Base-by-base conservation (phyloP, 164 flowering plant genomes). In the Vitis rupestris region DNA sequence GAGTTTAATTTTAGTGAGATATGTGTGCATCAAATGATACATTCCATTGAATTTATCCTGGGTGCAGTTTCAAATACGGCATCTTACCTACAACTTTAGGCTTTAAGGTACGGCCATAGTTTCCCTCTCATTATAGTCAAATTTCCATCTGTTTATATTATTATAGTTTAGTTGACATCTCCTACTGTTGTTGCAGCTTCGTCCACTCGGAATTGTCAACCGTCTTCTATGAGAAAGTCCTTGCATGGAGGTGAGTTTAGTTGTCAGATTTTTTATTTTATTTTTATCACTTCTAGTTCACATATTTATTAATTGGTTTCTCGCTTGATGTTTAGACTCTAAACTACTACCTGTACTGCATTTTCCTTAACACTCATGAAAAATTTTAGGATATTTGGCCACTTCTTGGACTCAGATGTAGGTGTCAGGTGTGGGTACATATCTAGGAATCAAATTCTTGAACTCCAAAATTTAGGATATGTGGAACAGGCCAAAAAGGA, bases 61-160 rank as follows among this genome's bases (percentile, higher is more conserved):
- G 98, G 98, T 68, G 88, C 98, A 59, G 98, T 93, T 74, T 93
- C 98, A 68, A 93, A 93, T 73, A 93, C 96, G 50, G 98, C 98
- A 73, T 93, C 98, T 12, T 93, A 91, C 79, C 97, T 93, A 73
- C 94, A 96, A 58, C 89, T 93, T 8, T 93, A 97, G 98, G 98
- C 98, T 63, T 79, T 93, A 67, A 93, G 98, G 97, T 87, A 79
- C 37, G 13, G 65, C 55, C 51, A 17, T 52, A 0, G n/a, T 44
- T 69, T 66, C 11, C 55, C 19, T 48, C 57, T 8, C 19, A 10
- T 64, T 37, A 37, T 66, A 37, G 19, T 71, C 52, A 12, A 3
- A 17, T 54, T 67, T 30, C 31, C 19, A 50, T 72, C 2, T 63
- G 44, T 63, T 12, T 19, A 10, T 17, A 60, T 49, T 58, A 2